Percentiles rank a stretch among this genome's conserved stretches.
Evolutionary conservation across 202 grass and related monocot genomes (phyloP).

Genomic region (Bolboschoenoplectus hybrid): DNA sequence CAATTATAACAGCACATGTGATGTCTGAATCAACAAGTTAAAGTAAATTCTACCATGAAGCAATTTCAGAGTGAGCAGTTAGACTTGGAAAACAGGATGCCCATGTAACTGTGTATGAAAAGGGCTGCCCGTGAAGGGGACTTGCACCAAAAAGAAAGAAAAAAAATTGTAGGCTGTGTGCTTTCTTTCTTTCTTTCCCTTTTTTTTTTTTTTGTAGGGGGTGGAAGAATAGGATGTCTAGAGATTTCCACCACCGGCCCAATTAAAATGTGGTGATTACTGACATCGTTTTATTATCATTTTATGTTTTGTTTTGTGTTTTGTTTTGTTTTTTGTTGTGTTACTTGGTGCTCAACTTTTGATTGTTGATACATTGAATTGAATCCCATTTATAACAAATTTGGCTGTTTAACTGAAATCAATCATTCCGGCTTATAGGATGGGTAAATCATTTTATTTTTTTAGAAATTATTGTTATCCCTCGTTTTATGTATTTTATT

Average conservation of each 20-base stretch:
- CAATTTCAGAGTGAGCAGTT: not conserved
- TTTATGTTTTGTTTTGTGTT: conserved; percentile 8
- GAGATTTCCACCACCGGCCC: conserved; percentile 37
- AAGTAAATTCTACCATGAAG: conserved; percentile 9
- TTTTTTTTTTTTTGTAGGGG: not conserved
- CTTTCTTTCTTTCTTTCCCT: not conserved
- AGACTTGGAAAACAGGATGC: not conserved
- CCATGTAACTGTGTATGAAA: conserved; percentile 29
- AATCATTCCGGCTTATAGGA: not conserved
- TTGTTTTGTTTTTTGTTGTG: not conserved
- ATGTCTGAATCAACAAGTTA: not conserved
- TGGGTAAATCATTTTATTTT: not conserved
- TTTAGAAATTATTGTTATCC: not conserved
- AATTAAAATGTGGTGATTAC: conserved; percentile 2
- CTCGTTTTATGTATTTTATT: too few species aligned
- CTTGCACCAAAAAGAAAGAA: not conserved
- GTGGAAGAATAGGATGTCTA: conserved; percentile 1
- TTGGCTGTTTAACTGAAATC: not conserved
- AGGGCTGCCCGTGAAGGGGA: conserved; percentile 36
- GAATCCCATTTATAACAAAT: not conserved
- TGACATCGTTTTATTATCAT: not conserved
- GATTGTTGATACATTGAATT: not conserved
- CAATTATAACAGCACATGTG: too few species aligned
- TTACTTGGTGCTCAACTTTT: not conserved
- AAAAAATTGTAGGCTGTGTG: conserved; percentile 29